Evolutionary conservation across 2,329 filamentous ascomycete species (phyloP).

Genomic region (Scopulariopsis brevicaulis): DNA sequence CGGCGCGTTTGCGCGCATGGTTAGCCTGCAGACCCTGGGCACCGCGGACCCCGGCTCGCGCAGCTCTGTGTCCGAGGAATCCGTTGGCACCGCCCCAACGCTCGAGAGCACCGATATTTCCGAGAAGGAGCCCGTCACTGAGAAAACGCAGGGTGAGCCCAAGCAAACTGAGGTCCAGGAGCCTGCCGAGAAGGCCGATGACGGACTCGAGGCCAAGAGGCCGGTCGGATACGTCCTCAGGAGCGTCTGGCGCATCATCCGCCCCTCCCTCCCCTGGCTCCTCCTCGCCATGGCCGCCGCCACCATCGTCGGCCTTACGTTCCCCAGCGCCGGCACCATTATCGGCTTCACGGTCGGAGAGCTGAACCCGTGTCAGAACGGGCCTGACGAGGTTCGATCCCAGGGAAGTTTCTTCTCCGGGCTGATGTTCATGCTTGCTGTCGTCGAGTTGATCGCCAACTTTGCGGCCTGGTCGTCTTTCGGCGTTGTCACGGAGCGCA

Average conservation of each 20-base stretch:
- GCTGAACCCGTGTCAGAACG: slow-evolving; percentile 39
- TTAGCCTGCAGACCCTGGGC: slow-evolving; percentile 26
- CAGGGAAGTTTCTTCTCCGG: slow-evolving; percentile 41
- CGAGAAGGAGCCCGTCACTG: slow-evolving; percentile 2
- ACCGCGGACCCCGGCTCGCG: slow-evolving; percentile 12
- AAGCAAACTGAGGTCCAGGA: neutral
- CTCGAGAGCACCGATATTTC: slow-evolving; percentile 4
- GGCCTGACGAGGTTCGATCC: slow-evolving; percentile 31
- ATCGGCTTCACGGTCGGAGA: slow-evolving; percentile 50
- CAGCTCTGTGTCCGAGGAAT: slow-evolving; percentile 17
- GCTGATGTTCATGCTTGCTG: slow-evolving; percentile 49
- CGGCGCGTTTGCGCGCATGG: slow-evolving; percentile 39
- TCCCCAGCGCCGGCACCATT: slow-evolving; percentile 44
- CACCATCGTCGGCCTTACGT: slow-evolving; percentile 42
- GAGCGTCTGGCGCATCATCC: slow-evolving; percentile 10
- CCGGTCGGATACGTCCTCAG: slow-evolving; percentile 10
- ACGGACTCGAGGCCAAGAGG: slow-evolving; percentile 7
- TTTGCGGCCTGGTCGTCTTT: slow-evolving; percentile 43
- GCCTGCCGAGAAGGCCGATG: slow-evolving; percentile 1
- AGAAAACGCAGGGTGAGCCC: neutral
- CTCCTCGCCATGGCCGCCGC: slow-evolving; percentile 36
- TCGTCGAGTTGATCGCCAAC: slow-evolving; percentile 48
- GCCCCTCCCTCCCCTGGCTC: slow-evolving; percentile 24
- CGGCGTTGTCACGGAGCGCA: slow-evolving; percentile 42
- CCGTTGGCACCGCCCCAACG: slow-evolving; percentile 6